A percentile compares a stretch with the other conserved stretches of the same genome.
phyloP scores from a whole-genome alignment of 495 filamentous ascomycete genomes.

The Tuber microsphaerosporum region DNA sequence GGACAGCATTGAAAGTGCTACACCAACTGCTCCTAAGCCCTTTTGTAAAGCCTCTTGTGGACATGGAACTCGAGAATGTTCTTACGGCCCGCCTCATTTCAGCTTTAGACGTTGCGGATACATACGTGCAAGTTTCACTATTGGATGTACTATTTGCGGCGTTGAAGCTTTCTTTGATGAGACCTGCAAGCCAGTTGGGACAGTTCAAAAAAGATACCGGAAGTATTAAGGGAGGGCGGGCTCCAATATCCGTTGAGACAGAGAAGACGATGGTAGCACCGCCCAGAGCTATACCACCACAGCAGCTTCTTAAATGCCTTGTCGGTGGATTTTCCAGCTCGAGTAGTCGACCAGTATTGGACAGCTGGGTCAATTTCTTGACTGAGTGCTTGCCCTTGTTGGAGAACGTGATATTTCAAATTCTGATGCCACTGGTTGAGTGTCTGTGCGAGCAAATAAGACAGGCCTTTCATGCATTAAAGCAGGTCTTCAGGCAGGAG shows the following conservation, averaged over 20 bases:
- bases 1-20: slow-evolving; percentile 61
- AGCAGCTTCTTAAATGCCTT: slow-evolving; percentile 71
- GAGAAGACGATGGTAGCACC: slow-evolving; percentile 40
- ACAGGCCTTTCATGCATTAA: slow-evolving; percentile 58
- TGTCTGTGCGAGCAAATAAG: slow-evolving; percentile 73
- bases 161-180: slow-evolving; percentile 58
- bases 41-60: slow-evolving; percentile 56
- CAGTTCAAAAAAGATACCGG: slow-evolving; percentile 43
- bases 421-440: slow-evolving; percentile 80
- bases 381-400: slow-evolving; percentile 76
- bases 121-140: slow-evolving; percentile 64
- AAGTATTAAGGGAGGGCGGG: slow-evolving; percentile 44
- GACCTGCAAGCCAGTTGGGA: slow-evolving; percentile 45
- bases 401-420: slow-evolving; percentile 75
- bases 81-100: slow-evolving; percentile 63
- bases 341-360: slow-evolving; percentile 67
- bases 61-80: slow-evolving; percentile 62
- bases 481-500: slow-evolving; percentile 50
- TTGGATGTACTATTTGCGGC: slow-evolving; percentile 67
- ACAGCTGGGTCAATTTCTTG: slow-evolving; percentile 87
- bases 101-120: slow-evolving; percentile 54
- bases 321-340: slow-evolving; percentile 70
- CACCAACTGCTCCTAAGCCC: slow-evolving; percentile 69
- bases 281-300: slow-evolving; percentile 54
- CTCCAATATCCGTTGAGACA: slow-evolving; percentile 12